A percentile compares a stretch with the other conserved stretches of the same genome.
These are phyloP conservation scores for Ajuga reptans DNA, from an alignment of 305 asterid species.

Conservation along the genomic window DNA sequence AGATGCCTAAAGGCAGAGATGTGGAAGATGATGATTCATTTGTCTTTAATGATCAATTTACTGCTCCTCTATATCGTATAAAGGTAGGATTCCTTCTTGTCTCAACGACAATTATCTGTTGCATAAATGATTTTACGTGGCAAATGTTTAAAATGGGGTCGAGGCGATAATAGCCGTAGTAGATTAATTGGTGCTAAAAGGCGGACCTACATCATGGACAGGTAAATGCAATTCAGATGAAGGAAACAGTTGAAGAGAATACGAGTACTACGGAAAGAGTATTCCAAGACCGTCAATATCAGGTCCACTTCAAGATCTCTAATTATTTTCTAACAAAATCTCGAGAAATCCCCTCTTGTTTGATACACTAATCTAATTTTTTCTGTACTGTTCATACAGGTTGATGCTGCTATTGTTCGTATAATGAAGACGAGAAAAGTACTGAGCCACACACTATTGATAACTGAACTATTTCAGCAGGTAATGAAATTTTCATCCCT, in stretches of 20 bases:
- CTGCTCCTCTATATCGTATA: slow-evolving; percentile 87
- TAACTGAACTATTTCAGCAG: slow-evolving; percentile 98
- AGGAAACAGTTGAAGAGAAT: slow-evolving; percentile 96
- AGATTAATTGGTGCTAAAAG: slow-evolving; percentile 17
- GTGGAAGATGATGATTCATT: slow-evolving; percentile 78
- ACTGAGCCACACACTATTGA: slow-evolving; percentile 84
- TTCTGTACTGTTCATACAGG: slow-evolving; percentile 36
- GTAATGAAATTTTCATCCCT: slow-evolving; percentile 26
- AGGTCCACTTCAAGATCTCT: slow-evolving; percentile 38
- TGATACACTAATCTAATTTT: slow-evolving; percentile 11
- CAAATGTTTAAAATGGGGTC: slow-evolving; percentile 26
- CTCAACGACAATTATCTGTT: not conserved
- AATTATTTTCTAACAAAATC: not conserved
- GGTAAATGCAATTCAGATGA: slow-evolving; percentile 98
- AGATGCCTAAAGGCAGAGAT: slow-evolving; percentile 94
- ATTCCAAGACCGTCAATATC: slow-evolving; percentile 97
- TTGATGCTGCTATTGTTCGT: slow-evolving; percentile 98
- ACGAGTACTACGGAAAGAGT: slow-evolving; percentile 95
- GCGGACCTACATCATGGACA: slow-evolving; percentile 27
- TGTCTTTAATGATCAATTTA: slow-evolving; percentile 69
- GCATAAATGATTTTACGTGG: not conserved
- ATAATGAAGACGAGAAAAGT: slow-evolving; percentile 97
- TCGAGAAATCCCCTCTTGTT: slow-evolving; percentile 3
- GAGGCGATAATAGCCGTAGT: slow-evolving; percentile 4
- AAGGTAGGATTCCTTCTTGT: slow-evolving; percentile 37